phyloP scores from a whole-genome alignment of 352 stramenopile genomes.

The Saprolegnia diclina region DNA sequence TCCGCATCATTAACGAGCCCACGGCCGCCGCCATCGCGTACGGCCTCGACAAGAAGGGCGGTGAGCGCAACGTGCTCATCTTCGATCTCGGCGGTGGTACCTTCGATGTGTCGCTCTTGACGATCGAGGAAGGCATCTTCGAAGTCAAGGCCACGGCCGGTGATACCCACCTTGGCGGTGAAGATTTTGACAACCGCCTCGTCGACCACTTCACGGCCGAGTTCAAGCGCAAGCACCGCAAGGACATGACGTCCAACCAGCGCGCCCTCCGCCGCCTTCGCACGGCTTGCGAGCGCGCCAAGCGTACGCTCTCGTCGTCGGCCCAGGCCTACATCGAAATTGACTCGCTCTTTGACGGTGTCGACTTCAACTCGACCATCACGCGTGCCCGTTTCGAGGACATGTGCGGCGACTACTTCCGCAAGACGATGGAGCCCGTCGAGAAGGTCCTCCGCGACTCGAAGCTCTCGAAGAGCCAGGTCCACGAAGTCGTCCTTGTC shows the following conservation, averaged over 20 bases:
- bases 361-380: constrained; percentile 91
- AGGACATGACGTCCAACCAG: constrained; percentile 78
- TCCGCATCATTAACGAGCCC: constrained; percentile 95
- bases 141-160: constrained; percentile 90
- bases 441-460: constrained; percentile 34
- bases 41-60: constrained; percentile 87
- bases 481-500: constrained; percentile 37
- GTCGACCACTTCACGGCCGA: constrained; percentile 87
- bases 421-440: constrained; percentile 82
- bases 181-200: constrained; percentile 90
- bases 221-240: constrained; percentile 83
- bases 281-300: constrained; percentile 89
- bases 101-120: constrained; percentile 87
- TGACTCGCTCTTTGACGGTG: constrained; percentile 88
- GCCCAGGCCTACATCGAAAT: constrained; percentile 88
- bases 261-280: constrained; percentile 81
- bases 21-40: constrained; percentile 91
- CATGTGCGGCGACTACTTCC: constrained; percentile 84
- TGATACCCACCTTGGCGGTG: constrained; percentile 88
- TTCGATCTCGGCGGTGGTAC: constrained; percentile 89
- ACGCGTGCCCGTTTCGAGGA: constrained; percentile 90
- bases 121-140: constrained; percentile 92
- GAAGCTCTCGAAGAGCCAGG: constrained; percentile 33
- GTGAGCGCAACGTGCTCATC: constrained; percentile 90
- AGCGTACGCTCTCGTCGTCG: constrained; percentile 85